Evolutionary conservation across 2,329 filamentous ascomycete species (phyloP), one percentile per base, ranked within the genome.

Genomic region (Leptographium lundbergii): DNA sequence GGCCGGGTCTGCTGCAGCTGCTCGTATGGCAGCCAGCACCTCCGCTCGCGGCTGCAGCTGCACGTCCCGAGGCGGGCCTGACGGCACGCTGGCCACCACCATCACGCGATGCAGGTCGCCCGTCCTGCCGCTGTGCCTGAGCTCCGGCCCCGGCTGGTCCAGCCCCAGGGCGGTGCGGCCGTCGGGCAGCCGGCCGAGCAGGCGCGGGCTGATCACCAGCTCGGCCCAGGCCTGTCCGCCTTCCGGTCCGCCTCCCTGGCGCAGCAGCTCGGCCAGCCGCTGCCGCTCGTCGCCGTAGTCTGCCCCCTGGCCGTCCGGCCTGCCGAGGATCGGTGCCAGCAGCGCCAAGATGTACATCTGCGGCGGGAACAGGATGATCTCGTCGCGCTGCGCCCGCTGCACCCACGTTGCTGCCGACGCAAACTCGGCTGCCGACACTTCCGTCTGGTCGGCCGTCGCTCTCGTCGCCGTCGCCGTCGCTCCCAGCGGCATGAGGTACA

Each of bases 331-430:
- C 2, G 72, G 73, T 0, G 78, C 70, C 2, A 89, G 71, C 0
- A 88, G 72, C 39, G 77, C 73, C 13, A 90, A 76, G 4, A 94
- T 78, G 71, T 88, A 91, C 68, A 86, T 87, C 68, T 97, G 94
- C 0, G 94, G 94, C 4, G 94, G 94, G 68, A 95, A 96, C 6
- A 99, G 74, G 60, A 95, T 88, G 61, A 96, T 84, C 47, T 88
- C 78, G 32, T 84, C 85, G 3, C 70, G 69, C 2, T 76, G 73
- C 4, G 88, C 86, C 56, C 81, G 77, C 6, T 74, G 71, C 24
- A 96, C 75, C 87, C 91, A 96, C 24, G 78, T 76, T 4, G 77
- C 72, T 0, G 88, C 82, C 2, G 84, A 78, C 48, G 89, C 82
- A 69, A 96, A 97, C 34, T 81, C 78, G 0, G 92, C 64, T n/a